Evolutionary conservation across 805 yeast genomes (phyloP).

Genomic region (Kodamaea kaohsiungensis): DNA sequence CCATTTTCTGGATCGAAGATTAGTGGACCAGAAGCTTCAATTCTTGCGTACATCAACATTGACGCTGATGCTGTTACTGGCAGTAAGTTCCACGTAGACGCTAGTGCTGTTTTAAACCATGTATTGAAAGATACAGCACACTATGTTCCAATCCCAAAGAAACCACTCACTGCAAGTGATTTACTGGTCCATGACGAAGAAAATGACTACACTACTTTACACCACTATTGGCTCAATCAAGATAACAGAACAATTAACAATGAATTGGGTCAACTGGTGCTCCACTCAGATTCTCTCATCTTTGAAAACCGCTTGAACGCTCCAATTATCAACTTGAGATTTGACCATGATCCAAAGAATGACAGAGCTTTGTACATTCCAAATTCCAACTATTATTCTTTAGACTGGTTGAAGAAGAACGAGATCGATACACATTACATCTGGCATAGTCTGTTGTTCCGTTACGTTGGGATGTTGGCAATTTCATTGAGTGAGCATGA

Average conservation of each 20-base stretch:
- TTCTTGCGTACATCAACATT: conserved; percentile 38
- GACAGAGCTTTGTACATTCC: conserved; percentile 32
- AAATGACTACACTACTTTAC: conserved; percentile 27
- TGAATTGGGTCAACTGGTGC: conserved; percentile 27
- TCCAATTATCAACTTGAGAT: conserved; percentile 36
- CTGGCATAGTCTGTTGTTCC: conserved; percentile 37
- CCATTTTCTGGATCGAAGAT: conserved; percentile 18
- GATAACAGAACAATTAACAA: conserved; percentile 32
- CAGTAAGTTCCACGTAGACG: conserved; percentile 32
- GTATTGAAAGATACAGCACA: conserved; percentile 13
- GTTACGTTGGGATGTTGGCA: conserved; percentile 37
- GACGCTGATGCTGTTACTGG: conserved; percentile 43
- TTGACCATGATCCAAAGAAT: conserved; percentile 28
- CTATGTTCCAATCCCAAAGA: conserved; percentile 33
- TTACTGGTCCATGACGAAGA: conserved; percentile 17
- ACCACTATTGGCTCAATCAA: conserved; percentile 38
- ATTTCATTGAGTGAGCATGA: conserved; percentile 42
- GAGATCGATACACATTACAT: conserved; percentile 26
- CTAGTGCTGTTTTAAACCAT: conserved; percentile 38
- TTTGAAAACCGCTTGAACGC: conserved; percentile 32
- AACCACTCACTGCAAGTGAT: conserved; percentile 6
- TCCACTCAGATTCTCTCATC: conserved; percentile 26
- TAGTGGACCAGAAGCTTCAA: conserved; percentile 12
- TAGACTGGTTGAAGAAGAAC: conserved; percentile 31
- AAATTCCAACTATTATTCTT: conserved; percentile 35